Conservation (phyloP, 768 basidiomycete genomes). For the Saitozyma podzolica region DNA sequence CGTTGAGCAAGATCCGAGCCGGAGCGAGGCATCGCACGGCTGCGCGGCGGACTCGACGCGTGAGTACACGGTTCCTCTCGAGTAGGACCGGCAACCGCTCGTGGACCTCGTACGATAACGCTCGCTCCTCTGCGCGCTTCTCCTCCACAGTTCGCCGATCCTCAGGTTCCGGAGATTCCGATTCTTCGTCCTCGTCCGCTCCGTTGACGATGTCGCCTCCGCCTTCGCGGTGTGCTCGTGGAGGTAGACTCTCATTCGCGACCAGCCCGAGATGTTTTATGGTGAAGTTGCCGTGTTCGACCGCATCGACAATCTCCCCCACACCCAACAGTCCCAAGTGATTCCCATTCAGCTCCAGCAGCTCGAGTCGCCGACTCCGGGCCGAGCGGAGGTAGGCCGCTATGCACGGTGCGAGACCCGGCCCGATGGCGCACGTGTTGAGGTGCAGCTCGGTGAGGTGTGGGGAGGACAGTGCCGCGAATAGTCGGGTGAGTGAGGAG, state of each 20-base stretch:
- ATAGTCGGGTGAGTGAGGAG: slow-evolving; percentile 9
- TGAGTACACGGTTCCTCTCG: slow-evolving; percentile 30
- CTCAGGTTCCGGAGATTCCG: slow-evolving; percentile 1
- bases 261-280: slow-evolving; percentile 26
- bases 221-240: not conserved
- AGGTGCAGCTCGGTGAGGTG: slow-evolving; percentile 33
- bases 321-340: slow-evolving; percentile 25
- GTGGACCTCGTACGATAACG: slow-evolving; percentile 23
- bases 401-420: slow-evolving; percentile 10
- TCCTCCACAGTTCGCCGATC: not conserved
- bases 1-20: slow-evolving; percentile 35
- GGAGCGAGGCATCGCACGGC: slow-evolving; percentile 19
- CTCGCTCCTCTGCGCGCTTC: not conserved
- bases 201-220: not conserved
- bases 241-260: slow-evolving; percentile 18
- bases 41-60: slow-evolving; percentile 22
- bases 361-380: slow-evolving; percentile 27
- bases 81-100: slow-evolving; percentile 24
- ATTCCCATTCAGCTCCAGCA: slow-evolving; percentile 42
- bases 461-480: slow-evolving; percentile 16
- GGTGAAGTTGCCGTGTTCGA: slow-evolving; percentile 32
- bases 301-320: slow-evolving; percentile 23
- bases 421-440: slow-evolving; percentile 27
- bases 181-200: slow-evolving; percentile 8
- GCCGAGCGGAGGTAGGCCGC: slow-evolving; percentile 17